Percentiles rank a stretch among this genome's conserved stretches.
These are phyloP conservation scores for Cicer cuneatum DNA, from an alignment of 306 rosid genomes.

Conservation along the genomic window DNA sequence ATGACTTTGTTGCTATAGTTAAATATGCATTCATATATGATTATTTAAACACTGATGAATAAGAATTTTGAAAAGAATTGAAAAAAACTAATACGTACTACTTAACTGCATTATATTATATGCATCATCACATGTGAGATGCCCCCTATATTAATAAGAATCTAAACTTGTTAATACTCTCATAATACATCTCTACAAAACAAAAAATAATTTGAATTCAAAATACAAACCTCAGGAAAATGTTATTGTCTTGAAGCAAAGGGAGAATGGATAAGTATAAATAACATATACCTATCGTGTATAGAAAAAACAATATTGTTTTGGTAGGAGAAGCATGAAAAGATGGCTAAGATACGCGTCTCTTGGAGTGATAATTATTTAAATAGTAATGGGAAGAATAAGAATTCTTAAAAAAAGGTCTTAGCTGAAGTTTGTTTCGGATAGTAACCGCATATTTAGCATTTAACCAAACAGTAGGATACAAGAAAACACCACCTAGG, in stretches of 20 bases:
- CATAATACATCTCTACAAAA: not conserved
- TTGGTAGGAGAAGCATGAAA: conserved; percentile 57
- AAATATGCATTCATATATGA: not conserved
- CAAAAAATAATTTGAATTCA: not conserved
- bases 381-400: conserved; percentile 65
- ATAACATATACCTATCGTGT: conserved; percentile 42
- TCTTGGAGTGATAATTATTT: conserved; percentile 54
- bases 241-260: conserved; percentile 40
- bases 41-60: not conserved
- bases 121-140: not conserved
- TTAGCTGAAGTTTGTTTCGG: too few relatives aligned
- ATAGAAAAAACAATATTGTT: conserved; percentile 27
- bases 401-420: not conserved
- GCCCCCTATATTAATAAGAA: not conserved
- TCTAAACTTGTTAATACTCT: not conserved
- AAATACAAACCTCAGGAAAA: conserved; percentile 48
- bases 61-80: not conserved
- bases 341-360: conserved; percentile 52
- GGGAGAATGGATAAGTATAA: conserved; percentile 52
- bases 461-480: too few relatives aligned
- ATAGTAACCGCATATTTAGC: too few relatives aligned
- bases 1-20: conserved; percentile 3
- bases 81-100: not conserved
- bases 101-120: not conserved
- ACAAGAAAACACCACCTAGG: too few relatives aligned